Evolutionary conservation across 1,284 basidiomycete species (phyloP), one percentile per base, ranked within the genome.

Genomic region (Malassezia brasiliensis): DNA sequence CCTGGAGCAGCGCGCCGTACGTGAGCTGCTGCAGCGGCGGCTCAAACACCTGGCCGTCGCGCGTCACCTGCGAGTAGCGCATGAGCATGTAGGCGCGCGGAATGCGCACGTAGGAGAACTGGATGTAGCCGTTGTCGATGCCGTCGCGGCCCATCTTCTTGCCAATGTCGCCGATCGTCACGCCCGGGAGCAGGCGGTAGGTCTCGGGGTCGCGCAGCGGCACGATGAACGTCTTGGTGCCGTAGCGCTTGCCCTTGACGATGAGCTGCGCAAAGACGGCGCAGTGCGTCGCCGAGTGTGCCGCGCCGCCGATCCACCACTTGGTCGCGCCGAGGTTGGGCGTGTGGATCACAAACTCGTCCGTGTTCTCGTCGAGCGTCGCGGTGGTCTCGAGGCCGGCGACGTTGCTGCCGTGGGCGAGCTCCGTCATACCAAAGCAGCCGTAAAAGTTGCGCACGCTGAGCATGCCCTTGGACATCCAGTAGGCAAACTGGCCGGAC

Each of bases 111-210:
- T 80, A 77, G 56, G 80, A 81, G 72, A 82, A 81, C 56, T 79
- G 75, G 53, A 70, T 66, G 62, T 72, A 69, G 35, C 69, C 70
- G 40, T 73, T 73, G 63, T 73, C 71, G 63, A 81, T 81, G 44
- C 80, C 80, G 62, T 81, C 79, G 34, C 80, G 71, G 32, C 80
- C 80, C 80, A 81, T 81, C 76, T 82, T 81, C 68, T 79, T 80
- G 32, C 81, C 80, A 54, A 81, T 80, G 70, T 82, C 81, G 11
- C 80, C 80, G 57, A 81, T 80, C 48, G 77, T 79, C 60, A 82
- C 74, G 39, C 80, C 80, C 7, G 80, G 80, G 17, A 67, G 61
- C 14, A 66, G 63, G 39, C 55, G 35, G 47, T 74, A 78, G 59
- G 64, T 77, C 76, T 79, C 77, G 46, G 77, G 76, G 70, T 82